phyloP scores from a whole-genome alignment of 2,329 filamentous ascomycete species.

The Aspergillus neotritici region DNA sequence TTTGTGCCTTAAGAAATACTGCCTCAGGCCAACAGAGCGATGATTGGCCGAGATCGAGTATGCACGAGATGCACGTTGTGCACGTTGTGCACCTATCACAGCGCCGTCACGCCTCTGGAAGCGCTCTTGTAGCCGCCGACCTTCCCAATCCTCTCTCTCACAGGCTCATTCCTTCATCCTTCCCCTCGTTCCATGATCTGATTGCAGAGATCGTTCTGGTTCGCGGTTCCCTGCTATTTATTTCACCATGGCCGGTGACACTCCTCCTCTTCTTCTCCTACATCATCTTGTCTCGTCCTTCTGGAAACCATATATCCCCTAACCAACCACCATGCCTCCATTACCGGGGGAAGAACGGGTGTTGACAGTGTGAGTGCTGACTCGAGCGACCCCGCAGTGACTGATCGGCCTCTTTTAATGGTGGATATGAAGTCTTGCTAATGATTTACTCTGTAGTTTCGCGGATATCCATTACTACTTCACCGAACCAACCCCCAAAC shows the following conservation, averaged over 20 bases:
- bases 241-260: not conserved
- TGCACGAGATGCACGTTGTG: not conserved
- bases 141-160: slow-evolving; percentile 14
- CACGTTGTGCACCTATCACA: slow-evolving; percentile 9
- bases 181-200: slow-evolving; percentile 5
- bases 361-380: slow-evolving; percentile 40
- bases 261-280: slow-evolving; percentile 1
- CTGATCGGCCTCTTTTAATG: not conserved
- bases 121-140: slow-evolving; percentile 18
- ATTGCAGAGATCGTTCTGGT: slow-evolving; percentile 5
- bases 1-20: too few relatives aligned
- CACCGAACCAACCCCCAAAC: slow-evolving; percentile 49
- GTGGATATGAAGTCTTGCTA: not conserved
- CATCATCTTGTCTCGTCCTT: slow-evolving; percentile 2
- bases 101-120: slow-evolving; percentile 11
- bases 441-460: slow-evolving; percentile 43
- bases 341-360: slow-evolving; percentile 43
- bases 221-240: slow-evolving; percentile 5
- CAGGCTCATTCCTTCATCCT: slow-evolving; percentile 4
- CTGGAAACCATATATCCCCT: not conserved
- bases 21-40: not conserved
- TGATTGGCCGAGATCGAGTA: slow-evolving; percentile 4
- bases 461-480: slow-evolving; percentile 62
- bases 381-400: slow-evolving; percentile 16
- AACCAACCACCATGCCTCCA: slow-evolving; percentile 37